Base-by-base conservation (phyloP, 192 early-diverging fungal genomes). In the Coemansia sp. region DNA sequence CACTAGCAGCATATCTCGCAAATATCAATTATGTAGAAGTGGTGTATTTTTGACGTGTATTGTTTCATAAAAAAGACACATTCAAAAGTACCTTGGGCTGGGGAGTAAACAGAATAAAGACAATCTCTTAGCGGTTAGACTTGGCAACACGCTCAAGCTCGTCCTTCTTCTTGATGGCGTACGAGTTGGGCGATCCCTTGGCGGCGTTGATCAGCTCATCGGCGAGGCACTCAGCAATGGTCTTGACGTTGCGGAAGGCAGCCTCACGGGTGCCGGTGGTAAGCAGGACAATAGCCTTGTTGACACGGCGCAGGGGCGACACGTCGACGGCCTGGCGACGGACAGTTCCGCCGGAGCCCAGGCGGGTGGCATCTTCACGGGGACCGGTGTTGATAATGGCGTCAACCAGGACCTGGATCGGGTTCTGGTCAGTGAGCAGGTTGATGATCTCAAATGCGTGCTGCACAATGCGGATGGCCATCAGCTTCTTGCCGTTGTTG, bases 111-210 rank as follows among this genome's bases (percentile, higher is more conserved):
- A 57, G 21, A 39, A 40, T 24, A 38, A 5, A n/a, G 24, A n/a
- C n/a, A n/a, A n/a, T 15, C 40, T 11, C 17, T 81, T 81, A 81
- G 68, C 78, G 80, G 80, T 83, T 83, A 58, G 68, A 71, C 81
- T 83, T 83, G 72, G 81, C 81, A 54, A 83, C 81, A 72, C 81
- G 81, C 72, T 92, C 92, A 56, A 95, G 82, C 78, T 96, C 95
- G 82, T 96, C 96, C 92, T 98, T 98, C 94, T 97, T 97, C 88
- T 97, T 98, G 91, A 97, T 98, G 70, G 95, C 96, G 82, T 98
- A 98, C 65, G 94, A 96, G 90, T 98, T 98, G 82, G 96, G 94
- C 56, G 94, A 96, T 62, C 96, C 94, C 95, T 89, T 91, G 72
- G 90, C 89, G 65, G 95, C 96, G 86, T 98, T 97, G 86, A 97